These are phyloP conservation scores for Thoreauomyces humboldtii DNA, from an alignment of 192 early-diverging fungal genomes.

Conservation along the genomic window DNA sequence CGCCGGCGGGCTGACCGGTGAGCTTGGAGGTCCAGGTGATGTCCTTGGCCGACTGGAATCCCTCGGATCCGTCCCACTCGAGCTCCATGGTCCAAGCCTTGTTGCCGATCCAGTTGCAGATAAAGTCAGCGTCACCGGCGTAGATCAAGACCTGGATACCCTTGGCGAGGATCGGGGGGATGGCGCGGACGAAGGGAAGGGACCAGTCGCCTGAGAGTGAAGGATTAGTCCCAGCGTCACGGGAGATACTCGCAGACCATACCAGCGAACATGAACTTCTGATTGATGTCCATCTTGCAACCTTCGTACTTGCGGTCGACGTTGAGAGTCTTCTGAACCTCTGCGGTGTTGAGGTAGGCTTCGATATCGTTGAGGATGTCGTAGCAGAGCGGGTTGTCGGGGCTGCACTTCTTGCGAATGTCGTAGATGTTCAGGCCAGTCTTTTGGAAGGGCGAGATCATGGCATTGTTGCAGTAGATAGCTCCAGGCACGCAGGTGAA, in stretches of 20 bases:
- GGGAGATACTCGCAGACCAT: no score
- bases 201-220: no score
- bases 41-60: conserved; percentile 69
- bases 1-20: conserved; percentile 58
- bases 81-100: conserved; percentile 86
- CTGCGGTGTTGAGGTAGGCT: conserved; percentile 70
- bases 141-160: conserved; percentile 85
- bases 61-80: conserved; percentile 75
- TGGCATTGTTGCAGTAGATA: conserved; percentile 81
- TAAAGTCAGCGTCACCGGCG: conserved; percentile 91
- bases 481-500: conserved; percentile 81
- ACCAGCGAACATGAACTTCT: conserved; percentile 74
- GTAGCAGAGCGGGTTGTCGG: conserved; percentile 77
- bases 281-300: conserved; percentile 83
- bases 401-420: conserved; percentile 81
- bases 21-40: conserved; percentile 63
- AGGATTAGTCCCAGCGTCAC: no score
- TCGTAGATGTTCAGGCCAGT: conserved; percentile 92
- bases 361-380: conserved; percentile 75
- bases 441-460: conserved; percentile 75
- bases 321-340: conserved; percentile 73
- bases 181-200: conserved; percentile 67
- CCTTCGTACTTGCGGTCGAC: conserved; percentile 71
- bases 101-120: conserved; percentile 86
- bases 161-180: conserved; percentile 66